Base-by-base conservation (phyloP, 164 flowering plant genomes). In the Annona cherimola region DNA sequence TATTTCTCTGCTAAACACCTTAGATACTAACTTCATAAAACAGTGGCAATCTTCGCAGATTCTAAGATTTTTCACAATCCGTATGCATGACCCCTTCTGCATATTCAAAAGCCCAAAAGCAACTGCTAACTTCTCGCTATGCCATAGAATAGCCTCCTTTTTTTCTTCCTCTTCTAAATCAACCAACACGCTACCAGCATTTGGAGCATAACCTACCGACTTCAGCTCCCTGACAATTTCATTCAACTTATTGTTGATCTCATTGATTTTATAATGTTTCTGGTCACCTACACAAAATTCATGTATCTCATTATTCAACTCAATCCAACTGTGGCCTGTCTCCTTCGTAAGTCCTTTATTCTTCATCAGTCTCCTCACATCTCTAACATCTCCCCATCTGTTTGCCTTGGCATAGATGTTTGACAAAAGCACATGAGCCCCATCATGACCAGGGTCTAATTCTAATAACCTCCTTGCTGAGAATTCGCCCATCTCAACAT, bases 111-210 rank as follows among this genome's bases (percentile, higher is more conserved):
- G 75, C 19, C 87, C 93, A 72, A 79, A 91, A 68, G 86, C 85
- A 19, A 91, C 82, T 3, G 97, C 98, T 73, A 91, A 78, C 82
- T 91, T 93, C 84, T 91, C 95, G 71, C 95, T 86, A 59, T 93
- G 95, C 87, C 85, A 85, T 39, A 88, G 78, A 70, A 90, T 76
- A 50, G 76, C 84, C 26, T 90, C 85, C 75, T 77, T 74, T 70
- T 93, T 91, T 70, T 87, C 91, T 61, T 90, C 92, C 60, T 90
- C 97, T 41, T 87, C 86, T 71, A 91, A 35, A 81, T 91, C 88
- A 68, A 85, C 81, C 76, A 87, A 75, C 72, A 87, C 89, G 74
- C 79, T 63, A 18, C 67, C 40, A 5, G 81, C 72, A 57, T 85
- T 70, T 26, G 95, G 96, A 61, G 79, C 72, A 80, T 89, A 91